Percentiles rank a stretch among this genome's conserved stretches.
Evolutionary conservation across 2,329 filamentous ascomycete species (phyloP).

Genomic region (Bisporella sp.): DNA sequence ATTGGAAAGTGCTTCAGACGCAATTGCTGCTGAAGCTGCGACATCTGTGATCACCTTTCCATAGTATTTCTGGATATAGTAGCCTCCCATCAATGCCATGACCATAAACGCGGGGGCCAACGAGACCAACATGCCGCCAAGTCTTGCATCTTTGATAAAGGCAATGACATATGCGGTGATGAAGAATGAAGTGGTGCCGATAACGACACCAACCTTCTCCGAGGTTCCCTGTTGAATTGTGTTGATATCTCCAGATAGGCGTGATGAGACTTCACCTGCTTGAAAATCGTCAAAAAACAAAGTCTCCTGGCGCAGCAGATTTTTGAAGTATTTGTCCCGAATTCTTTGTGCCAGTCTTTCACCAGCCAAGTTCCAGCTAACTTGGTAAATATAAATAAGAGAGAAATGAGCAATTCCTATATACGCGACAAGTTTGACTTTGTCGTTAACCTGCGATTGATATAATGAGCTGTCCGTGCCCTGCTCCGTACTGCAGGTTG

Average conservation of each 20-base stretch:
- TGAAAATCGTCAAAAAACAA: conserved; percentile 43
- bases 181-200: conserved; percentile 51
- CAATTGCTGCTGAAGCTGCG: conserved; percentile 43
- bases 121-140: conserved; percentile 47
- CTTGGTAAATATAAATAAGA: conserved; percentile 41
- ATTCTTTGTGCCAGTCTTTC: conserved; percentile 40
- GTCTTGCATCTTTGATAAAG: conserved; percentile 47
- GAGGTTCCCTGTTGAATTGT: conserved; percentile 45
- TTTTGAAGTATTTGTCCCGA: conserved; percentile 38
- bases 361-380: conserved; percentile 42
- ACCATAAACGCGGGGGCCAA: conserved; percentile 44
- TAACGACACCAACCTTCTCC: conserved; percentile 52
- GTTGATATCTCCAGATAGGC: not conserved
- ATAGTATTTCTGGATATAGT: conserved; percentile 35
- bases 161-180: conserved; percentile 51
- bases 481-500: conserved; percentile 32
- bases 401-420: conserved; percentile 39
- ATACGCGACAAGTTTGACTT: conserved; percentile 4
- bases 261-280: conserved; percentile 42
- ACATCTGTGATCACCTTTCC: conserved; percentile 35
- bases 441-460: conserved; percentile 1
- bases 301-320: conserved; percentile 42
- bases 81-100: conserved; percentile 38
- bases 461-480: conserved; percentile 32
- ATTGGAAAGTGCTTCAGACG: conserved; percentile 43